phyloP scores from a whole-genome alignment of 129 eudicot species.

The Logfia minima region DNA sequence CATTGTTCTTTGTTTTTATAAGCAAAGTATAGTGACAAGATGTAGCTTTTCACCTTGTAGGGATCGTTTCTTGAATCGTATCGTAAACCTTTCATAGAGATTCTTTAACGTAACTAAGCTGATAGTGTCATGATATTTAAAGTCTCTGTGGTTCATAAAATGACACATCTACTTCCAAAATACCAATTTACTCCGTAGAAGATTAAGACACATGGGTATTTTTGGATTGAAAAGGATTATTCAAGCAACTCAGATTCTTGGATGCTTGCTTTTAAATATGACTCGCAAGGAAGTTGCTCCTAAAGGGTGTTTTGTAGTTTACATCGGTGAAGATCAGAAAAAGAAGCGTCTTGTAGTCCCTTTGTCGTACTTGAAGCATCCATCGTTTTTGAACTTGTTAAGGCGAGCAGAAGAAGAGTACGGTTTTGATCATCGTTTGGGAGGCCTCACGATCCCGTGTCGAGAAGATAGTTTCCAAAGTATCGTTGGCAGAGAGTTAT shows the following conservation, averaged over 20 bases:
- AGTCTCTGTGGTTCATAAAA: too few relatives aligned
- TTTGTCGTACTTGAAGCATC: slow-evolving; percentile 31
- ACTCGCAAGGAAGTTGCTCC: slow-evolving; percentile 36
- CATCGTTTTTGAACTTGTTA: slow-evolving; percentile 8
- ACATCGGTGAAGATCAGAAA: slow-evolving; percentile 52
- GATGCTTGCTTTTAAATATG: slow-evolving; percentile 4
- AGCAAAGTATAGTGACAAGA: too few relatives aligned
- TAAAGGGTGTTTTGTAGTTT: slow-evolving; percentile 56
- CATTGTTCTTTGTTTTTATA: too few relatives aligned
- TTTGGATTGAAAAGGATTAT: neutral
- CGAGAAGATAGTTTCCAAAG: slow-evolving; percentile 24
- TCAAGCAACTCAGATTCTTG: slow-evolving; percentile 17
- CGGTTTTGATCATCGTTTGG: slow-evolving; percentile 25
- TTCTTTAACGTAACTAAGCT: too few relatives aligned
- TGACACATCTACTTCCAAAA: neutral
- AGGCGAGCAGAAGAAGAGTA: slow-evolving; percentile 24
- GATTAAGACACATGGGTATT: neutral
- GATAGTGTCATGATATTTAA: too few relatives aligned
- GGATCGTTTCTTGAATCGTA: too few relatives aligned
- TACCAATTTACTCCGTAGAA: neutral
- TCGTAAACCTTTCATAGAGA: too few relatives aligned
- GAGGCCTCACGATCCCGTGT: slow-evolving; percentile 21
- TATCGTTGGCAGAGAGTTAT: neutral
- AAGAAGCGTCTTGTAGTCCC: slow-evolving; percentile 56
- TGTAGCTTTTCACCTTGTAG: too few relatives aligned